Evolutionary conservation across 805 yeast genomes (phyloP), one percentile per base, ranked within the genome.

Genomic region (Candida sonorensis): DNA sequence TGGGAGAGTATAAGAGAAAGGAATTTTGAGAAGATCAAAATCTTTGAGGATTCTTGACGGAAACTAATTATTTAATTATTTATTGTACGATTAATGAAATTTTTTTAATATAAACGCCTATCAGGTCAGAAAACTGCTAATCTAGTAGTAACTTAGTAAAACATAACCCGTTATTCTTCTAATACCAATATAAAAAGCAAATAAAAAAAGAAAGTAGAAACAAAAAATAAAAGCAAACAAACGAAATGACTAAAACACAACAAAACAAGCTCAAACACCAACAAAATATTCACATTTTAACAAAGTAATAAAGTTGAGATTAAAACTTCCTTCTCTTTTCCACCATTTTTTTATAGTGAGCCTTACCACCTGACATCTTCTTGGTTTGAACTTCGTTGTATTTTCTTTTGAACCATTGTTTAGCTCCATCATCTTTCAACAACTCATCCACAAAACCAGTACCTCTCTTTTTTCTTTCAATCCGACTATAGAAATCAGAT

Each of bases 321-420:
- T 30, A 30, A 67, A 46, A 57, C 67, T 50, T 71, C 42, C 67
- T 68, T 48, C 92, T 74, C 66, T 71, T 73, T 23, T 67, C 70
- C 49, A 74, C 70, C 28, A 72, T 60, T 51, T 75, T 76, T 55
- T 80, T 78, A 57, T 75, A 78, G 53, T 74, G 77, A 14, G 62
- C 72, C 53, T 73, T 77, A 33, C 80, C 77, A 16, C 95, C 95
- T 43, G 75, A 67, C 8, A 55, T 51, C 44, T 66, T 72, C 40
- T 70, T 62, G 10, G 57, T 64, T 57, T 86, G 96, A 38, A 90
- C 84, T 50, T 86, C 95, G 21, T 62, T 54, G 53, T 82, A 90
- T 59, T 82, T 83, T 46, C 87, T 74, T 68, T 82, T 83, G 70
- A 87, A 88, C 63, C 87, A 90, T 41, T 72, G 69, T 45, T 72